These are phyloP conservation scores for Fagus crenata DNA, from an alignment of 306 rosid genomes.

Conservation along the genomic window DNA sequence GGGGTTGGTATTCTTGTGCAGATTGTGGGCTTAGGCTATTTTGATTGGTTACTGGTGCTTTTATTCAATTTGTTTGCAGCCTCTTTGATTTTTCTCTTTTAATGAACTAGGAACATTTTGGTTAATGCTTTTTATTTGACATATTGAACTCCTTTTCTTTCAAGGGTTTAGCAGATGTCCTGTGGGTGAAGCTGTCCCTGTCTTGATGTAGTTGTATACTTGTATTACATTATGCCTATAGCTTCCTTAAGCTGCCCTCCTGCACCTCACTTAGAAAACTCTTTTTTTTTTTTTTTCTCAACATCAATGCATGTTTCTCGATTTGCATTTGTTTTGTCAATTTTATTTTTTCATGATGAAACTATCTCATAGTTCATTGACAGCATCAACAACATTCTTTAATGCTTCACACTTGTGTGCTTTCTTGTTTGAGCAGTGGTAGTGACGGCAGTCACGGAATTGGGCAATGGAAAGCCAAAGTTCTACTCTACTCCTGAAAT, in stretches of 20 bases:
- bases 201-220: background rate
- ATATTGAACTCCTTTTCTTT: background rate
- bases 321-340: too few relatives aligned
- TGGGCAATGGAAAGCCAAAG: conserved; percentile 86
- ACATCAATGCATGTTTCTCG: too few relatives aligned
- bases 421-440: conserved; percentile 64
- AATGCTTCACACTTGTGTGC: conserved; percentile 2
- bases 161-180: background rate
- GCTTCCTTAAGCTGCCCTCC: background rate
- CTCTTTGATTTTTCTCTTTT: background rate
- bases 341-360: background rate
- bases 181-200: background rate
- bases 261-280: background rate
- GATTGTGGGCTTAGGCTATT: background rate
- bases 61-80: background rate
- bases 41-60: background rate
- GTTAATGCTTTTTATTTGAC: background rate
- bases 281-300: background rate
- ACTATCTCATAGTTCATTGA: conserved; percentile 4
- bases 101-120: background rate
- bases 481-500: conserved; percentile 92
- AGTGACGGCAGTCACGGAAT: conserved; percentile 90
- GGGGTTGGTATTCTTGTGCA: background rate
- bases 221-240: background rate
- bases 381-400: conserved; percentile 24